Base-by-base conservation (phyloP, 305 asterid species). In the Coffea humblotiana region DNA sequence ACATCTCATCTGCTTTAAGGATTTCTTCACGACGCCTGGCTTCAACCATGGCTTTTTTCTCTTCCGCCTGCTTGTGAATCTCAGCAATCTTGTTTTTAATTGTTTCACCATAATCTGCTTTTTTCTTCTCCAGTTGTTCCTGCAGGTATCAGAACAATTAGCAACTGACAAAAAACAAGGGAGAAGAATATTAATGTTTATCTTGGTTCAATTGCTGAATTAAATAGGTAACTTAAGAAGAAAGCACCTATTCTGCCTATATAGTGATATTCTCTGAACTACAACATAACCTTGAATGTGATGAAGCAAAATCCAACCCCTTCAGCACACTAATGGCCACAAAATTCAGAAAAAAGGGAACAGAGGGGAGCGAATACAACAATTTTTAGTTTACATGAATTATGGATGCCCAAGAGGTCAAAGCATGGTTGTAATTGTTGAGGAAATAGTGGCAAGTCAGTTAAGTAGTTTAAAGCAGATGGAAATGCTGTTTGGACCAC, bases 1-100 rank as follows among this genome's bases (percentile, higher is more conserved):
- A 90, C 82, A 74, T 80, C 84, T 93, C 99, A 82, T 93, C 94
- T 0, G 96, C 88, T 86, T 90, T 91, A 73, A 95, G 93, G 47
- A 87, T 1, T 8, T 91, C 94, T 86, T 95, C 94, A 0, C 90
- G 91, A 19, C 93, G 93, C 69, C 32, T 87, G 16, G 96, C 91
- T 27, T 88, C 89, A 40, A 89, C 90, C 86, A 79, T 64, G 66
- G 97, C 97, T 61, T 90, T 88, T 84, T 92, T 93, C 85, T 93
- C 97, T 71, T 95, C 98, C 4, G 99, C 98, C 71, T 84, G 88
- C 84, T 90, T 91, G 85, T 95, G 97, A 58, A 91, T 61, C 21
- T 76, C 67, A 72, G 97, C 97, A 58, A 89, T 89, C 84, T 89
- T 89, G 92, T 95, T 93, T 40, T 76, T 87, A 86, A 91, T 83